Evolutionary conservation across 1,284 basidiomycete genomes (phyloP).

Genomic region (Puccinia coronata): DNA sequence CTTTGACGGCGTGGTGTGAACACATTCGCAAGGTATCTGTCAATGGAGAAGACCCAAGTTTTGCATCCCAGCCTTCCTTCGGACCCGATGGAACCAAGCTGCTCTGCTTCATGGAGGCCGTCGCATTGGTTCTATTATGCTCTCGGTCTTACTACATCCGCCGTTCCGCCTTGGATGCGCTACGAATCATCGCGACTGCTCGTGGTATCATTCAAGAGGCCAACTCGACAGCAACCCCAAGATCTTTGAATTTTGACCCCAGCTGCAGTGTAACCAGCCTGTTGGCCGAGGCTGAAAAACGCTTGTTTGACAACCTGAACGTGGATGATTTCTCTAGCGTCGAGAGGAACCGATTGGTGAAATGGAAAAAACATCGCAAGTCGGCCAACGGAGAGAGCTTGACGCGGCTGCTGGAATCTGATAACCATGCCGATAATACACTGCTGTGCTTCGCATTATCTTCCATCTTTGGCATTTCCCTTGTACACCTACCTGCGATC

Average conservation of each 20-base stretch:
- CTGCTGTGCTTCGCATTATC: conserved; percentile 41
- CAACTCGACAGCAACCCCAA: conserved; percentile 21
- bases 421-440: conserved; percentile 37
- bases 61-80: conserved; percentile 15
- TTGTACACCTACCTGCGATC: conserved; percentile 31
- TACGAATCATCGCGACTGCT: conserved; percentile 43
- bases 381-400: conserved; percentile 35
- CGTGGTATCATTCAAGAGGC: conserved; percentile 46
- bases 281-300: conserved; percentile 37
- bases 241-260: conserved; percentile 23
- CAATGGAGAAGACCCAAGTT: conserved; percentile 14
- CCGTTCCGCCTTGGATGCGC: conserved; percentile 46
- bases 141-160: conserved; percentile 43
- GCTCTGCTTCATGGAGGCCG: conserved; percentile 43
- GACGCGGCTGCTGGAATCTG: conserved; percentile 41
- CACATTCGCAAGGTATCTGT: conserved; percentile 36
- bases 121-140: conserved; percentile 38
- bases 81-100: conserved; percentile 39
- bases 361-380: conserved; percentile 49
- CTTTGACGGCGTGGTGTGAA: conserved; percentile 45
- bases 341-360: conserved; percentile 32
- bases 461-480: conserved; percentile 43
- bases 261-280: conserved; percentile 34
- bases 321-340: conserved; percentile 39
- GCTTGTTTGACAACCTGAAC: conserved; percentile 31